These are phyloP conservation scores for Rhizopogon salebrosus DNA, from an alignment of 768 basidiomycete species.

Conservation along the genomic window DNA sequence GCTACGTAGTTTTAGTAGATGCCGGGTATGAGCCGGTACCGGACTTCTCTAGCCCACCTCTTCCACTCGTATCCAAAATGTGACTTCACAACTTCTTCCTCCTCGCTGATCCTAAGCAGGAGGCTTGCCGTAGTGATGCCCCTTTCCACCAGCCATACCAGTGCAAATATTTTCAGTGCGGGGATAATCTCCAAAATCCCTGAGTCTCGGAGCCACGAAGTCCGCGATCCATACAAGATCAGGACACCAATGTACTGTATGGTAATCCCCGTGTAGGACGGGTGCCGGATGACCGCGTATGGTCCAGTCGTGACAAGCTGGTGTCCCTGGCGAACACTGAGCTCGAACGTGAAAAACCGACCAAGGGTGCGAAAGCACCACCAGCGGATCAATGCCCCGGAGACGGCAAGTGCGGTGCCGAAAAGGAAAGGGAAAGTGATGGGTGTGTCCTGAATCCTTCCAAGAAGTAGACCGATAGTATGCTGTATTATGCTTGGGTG, in stretches of 20 bases:
- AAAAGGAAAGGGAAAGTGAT: not conserved
- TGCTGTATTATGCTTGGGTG: not conserved
- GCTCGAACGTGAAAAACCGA: conserved; percentile 33
- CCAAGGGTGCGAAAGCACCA: conserved; percentile 29
- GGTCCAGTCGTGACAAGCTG: conserved; percentile 13
- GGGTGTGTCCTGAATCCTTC: not conserved
- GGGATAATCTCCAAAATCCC: not conserved
- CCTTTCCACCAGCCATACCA: not conserved
- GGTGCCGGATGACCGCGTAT: conserved; percentile 12
- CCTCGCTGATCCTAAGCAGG: conserved; percentile 5
- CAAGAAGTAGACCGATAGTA: not conserved
- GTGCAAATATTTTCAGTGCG: not conserved
- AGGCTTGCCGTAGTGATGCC: not conserved
- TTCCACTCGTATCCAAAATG: conserved; percentile 31
- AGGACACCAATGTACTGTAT: conserved; percentile 3
- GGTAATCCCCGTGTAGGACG: conserved; percentile 1
- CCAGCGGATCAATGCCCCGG: conserved; percentile 18
- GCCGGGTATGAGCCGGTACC: conserved; percentile 27
- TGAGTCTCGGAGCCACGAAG: conserved; percentile 11
- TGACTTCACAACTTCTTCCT: conserved; percentile 24
- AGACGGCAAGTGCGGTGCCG: conserved; percentile 6
- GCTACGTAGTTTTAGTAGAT: conserved; percentile 14
- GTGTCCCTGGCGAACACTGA: conserved; percentile 12
- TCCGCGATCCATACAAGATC: not conserved
- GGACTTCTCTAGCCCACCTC: conserved; percentile 20